Percentiles rank a stretch among this genome's conserved stretches.
Conservation (phyloP, 23 red algal species). For the Agarophyton chilense region DNA sequence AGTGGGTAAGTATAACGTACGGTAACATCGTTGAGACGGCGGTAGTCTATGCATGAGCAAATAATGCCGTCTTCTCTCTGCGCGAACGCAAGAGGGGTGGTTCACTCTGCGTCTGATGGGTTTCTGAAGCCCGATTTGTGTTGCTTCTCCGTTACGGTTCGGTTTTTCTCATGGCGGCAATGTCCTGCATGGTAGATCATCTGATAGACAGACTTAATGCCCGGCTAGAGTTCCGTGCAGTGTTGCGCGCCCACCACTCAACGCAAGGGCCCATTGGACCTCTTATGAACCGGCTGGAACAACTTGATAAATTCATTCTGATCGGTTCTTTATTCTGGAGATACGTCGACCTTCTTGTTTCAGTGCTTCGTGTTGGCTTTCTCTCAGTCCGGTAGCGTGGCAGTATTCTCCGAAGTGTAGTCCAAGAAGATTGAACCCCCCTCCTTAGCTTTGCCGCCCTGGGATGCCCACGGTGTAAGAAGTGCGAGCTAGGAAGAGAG, state of each 20-base stretch:
- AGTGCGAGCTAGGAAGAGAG: background rate
- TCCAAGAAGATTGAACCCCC: background rate
- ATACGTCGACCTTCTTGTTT: background rate
- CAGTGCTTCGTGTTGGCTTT: too few relatives aligned
- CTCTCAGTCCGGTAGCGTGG: background rate
- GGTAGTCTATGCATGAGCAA: slow-evolving; percentile 31
- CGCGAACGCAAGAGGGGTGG: background rate
- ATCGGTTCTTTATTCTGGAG: background rate
- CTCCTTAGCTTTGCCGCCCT: background rate
- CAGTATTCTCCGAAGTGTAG: background rate
- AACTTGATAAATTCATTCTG: background rate
- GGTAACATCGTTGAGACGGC: slow-evolving; percentile 14
- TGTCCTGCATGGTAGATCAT: background rate
- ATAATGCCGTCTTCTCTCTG: slow-evolving; percentile 7
- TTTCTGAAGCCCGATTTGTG: background rate
- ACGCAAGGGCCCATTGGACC: background rate
- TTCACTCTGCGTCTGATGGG: background rate
- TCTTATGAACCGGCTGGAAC: background rate
- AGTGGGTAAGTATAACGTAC: slow-evolving; percentile 30
- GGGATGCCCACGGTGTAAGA: background rate
- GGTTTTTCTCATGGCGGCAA: background rate
- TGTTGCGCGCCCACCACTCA: background rate
- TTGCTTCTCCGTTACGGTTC: background rate
- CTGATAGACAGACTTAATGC: background rate
- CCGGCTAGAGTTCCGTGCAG: background rate